Percentiles rank a stretch among this genome's conserved stretches.
Evolutionary conservation across 2,329 filamentous ascomycete genomes (phyloP).

Genomic region (Ophioceras dolichostomum): DNA sequence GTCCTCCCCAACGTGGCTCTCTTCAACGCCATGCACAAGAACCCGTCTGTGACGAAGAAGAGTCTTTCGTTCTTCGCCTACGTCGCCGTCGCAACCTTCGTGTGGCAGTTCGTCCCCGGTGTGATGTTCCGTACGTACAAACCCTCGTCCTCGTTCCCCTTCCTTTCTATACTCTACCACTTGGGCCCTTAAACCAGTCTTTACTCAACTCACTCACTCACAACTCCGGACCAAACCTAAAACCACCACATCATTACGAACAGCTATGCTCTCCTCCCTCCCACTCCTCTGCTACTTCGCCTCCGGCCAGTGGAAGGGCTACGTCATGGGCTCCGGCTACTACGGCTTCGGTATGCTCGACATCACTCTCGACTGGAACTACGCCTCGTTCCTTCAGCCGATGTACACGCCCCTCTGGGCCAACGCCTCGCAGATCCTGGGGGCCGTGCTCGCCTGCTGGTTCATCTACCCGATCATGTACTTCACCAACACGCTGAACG

Average conservation of each 20-base stretch:
- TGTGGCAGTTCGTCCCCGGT: constrained; percentile 18
- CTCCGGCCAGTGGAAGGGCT: constrained; percentile 18
- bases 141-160: constrained; percentile 11
- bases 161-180: too few relatives aligned
- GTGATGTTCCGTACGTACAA: constrained; percentile 14
- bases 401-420: constrained; percentile 11
- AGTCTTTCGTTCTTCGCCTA: constrained; percentile 15
- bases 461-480: constrained; percentile 12
- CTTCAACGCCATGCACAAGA: constrained; percentile 18
- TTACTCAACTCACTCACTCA: too few relatives aligned
- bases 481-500: constrained; percentile 10
- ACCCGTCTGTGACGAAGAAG: constrained; percentile 14
- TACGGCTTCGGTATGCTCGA: constrained; percentile 18
- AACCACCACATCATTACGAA: too few relatives aligned
- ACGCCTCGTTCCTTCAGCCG: constrained; percentile 9
- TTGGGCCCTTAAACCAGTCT: too few relatives aligned
- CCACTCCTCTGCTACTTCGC: constrained; percentile 17
- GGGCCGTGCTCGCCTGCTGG: constrained; percentile 9
- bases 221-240: too few relatives aligned
- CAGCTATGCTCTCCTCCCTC: constrained; percentile 8
- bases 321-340: constrained; percentile 15
- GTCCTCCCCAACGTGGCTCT: constrained; percentile 16
- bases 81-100: constrained; percentile 13
- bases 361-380: constrained; percentile 17
- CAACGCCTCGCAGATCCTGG: constrained; percentile 9